Evolutionary conservation across 768 basidiomycete species (phyloP).

Genomic region (Pleurotus tuber-regium): DNA sequence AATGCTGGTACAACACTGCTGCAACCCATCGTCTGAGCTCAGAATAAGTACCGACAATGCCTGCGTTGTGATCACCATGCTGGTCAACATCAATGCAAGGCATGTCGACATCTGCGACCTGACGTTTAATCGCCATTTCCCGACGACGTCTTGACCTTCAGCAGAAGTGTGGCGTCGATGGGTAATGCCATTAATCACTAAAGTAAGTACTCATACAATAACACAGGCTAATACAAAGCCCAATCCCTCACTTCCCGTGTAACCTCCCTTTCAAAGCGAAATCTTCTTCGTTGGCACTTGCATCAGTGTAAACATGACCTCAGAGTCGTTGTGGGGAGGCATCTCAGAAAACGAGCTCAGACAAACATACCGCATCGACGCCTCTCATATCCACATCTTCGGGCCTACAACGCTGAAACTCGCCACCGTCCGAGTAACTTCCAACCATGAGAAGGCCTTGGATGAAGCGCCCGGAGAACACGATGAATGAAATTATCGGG

Average conservation of each 20-base stretch:
- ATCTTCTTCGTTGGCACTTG: conserved; percentile 59
- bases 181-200: no score
- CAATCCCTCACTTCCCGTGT: conserved; percentile 53
- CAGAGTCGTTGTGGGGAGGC: conserved; percentile 50
- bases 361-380: conserved; percentile 57
- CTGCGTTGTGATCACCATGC: no score
- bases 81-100: no score
- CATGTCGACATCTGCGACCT: no score
- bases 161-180: no score
- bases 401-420: conserved; percentile 67
- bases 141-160: no score
- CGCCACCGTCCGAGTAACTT: conserved; percentile 55
- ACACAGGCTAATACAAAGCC: conserved; percentile 64
- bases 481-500: conserved; percentile 59
- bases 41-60: no score
- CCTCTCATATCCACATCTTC: conserved; percentile 56
- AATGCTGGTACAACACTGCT: no score
- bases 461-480: conserved; percentile 16
- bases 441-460: conserved; percentile 47
- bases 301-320: conserved; percentile 65
- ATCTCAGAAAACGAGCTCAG: conserved; percentile 77
- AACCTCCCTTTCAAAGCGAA: conserved; percentile 63
- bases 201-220: no score
- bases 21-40: no score
- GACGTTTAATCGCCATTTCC: no score